phyloP scores from a whole-genome alignment of 2,329 filamentous ascomycete genomes.

The Diplodia mutila region DNA sequence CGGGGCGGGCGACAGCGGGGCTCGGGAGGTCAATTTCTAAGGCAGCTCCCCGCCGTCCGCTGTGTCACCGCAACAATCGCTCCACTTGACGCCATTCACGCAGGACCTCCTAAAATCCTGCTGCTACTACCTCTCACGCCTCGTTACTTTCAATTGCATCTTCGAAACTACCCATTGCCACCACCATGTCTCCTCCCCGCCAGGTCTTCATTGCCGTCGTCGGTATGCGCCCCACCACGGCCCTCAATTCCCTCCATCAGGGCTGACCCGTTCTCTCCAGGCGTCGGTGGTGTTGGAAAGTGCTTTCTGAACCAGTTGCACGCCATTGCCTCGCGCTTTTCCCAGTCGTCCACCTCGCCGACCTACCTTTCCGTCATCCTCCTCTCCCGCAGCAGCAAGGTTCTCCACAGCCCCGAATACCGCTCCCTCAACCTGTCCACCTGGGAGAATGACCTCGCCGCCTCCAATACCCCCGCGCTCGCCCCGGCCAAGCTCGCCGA shows the following conservation, averaged over 20 bases:
- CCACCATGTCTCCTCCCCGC: constrained; percentile 46
- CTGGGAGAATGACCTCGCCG: constrained; percentile 63
- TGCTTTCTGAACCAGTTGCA: constrained; percentile 85
- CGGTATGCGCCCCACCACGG: constrained; percentile 36
- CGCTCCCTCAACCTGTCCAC: constrained; percentile 65
- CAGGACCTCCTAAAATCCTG: neutral
- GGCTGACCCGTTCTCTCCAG: constrained; percentile 50
- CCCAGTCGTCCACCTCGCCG: constrained; percentile 56
- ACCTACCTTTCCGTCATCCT: constrained; percentile 79
- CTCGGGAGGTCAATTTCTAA: constrained; percentile 15
- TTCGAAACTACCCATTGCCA: neutral
- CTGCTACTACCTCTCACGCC: neutral
- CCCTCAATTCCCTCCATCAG: neutral
- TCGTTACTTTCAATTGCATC: neutral
- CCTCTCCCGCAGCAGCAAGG: constrained; percentile 83
- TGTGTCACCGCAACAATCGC: constrained; percentile 13
- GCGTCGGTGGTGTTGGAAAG: constrained; percentile 90
- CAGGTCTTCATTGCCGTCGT: constrained; percentile 55
- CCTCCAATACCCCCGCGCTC: constrained; percentile 67
- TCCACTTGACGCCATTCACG: constrained; percentile 23
- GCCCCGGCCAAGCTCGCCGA: constrained; percentile 71
- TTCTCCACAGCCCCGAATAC: constrained; percentile 75
- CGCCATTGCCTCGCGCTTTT: constrained; percentile 64
- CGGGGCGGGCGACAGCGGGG: constrained; percentile 14
- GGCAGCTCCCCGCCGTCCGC: constrained; percentile 6